Percentiles rank a stretch among this genome's conserved stretches.
These are phyloP conservation scores for Talaromyces nanjingensis DNA, from an alignment of 495 filamentous ascomycete genomes.

Conservation along the genomic window DNA sequence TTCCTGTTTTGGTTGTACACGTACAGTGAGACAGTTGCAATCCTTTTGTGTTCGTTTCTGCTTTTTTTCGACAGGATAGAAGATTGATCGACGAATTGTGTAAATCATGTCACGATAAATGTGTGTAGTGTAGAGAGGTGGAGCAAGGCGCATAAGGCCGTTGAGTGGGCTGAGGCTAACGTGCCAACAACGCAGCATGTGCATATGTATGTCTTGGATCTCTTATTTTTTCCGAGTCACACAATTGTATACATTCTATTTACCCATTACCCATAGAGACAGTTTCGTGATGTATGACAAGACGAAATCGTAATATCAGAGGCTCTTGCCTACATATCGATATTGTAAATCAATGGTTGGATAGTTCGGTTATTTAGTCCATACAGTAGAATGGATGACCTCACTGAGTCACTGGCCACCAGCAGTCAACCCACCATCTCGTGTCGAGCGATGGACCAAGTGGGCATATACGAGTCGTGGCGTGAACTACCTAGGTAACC, in stretches of 20 bases:
- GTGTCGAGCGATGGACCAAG: neutral
- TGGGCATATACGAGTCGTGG: slow-evolving; percentile 1
- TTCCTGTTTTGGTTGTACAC: neutral
- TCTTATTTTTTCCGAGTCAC: neutral
- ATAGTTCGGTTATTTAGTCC: no score
- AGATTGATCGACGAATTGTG: neutral
- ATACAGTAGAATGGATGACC: neutral
- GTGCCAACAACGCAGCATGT: neutral
- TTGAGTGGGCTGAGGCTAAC: neutral
- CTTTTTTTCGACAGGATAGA: neutral
- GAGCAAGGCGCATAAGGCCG: neutral
- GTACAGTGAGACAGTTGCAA: neutral
- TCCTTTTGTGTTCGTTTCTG: neutral
- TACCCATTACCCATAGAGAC: neutral
- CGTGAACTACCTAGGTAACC: neutral
- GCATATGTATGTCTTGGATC: neutral
- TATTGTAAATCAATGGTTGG: neutral
- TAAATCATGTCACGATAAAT: neutral
- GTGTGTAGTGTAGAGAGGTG: neutral
- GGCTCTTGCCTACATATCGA: neutral
- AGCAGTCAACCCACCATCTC: neutral
- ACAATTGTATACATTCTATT: neutral
- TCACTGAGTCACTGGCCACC: neutral
- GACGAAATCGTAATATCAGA: neutral
- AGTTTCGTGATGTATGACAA: neutral